Evolutionary conservation across 2,329 filamentous ascomycete genomes (phyloP).

Genomic region (Achaetomium macrosporum): DNA sequence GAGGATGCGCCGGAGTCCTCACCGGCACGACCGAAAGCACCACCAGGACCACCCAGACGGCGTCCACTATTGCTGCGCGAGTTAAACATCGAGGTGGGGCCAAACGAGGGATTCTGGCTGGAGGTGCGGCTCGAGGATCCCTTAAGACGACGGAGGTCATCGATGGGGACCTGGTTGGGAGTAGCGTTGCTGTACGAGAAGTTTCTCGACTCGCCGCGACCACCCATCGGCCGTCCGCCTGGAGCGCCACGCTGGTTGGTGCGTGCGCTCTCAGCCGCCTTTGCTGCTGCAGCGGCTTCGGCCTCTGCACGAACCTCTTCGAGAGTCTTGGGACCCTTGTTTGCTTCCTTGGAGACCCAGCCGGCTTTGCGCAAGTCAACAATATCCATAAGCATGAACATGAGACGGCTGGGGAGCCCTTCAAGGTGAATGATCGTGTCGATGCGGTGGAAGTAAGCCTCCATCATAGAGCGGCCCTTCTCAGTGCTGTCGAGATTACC

Average conservation of each 20-base stretch:
- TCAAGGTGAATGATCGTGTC: conserved; percentile 72
- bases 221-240: conserved; percentile 57
- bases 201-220: conserved; percentile 81
- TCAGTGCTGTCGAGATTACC: conserved; percentile 76
- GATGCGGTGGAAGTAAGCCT: conserved; percentile 89
- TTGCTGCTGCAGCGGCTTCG: conserved; percentile 71
- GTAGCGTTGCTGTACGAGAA: conserved; percentile 72
- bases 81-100: conserved; percentile 79
- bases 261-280: conserved; percentile 65
- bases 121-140: conserved; percentile 52
- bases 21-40: conserved; percentile 63
- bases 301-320: conserved; percentile 80
- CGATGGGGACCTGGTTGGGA: conserved; percentile 83
- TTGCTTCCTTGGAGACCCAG: conserved; percentile 82
- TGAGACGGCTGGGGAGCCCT: conserved; percentile 77
- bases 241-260: conserved; percentile 59
- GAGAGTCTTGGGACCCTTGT: conserved; percentile 96
- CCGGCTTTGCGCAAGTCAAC: conserved; percentile 70
- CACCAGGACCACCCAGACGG: conserved; percentile 64
- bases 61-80: conserved; percentile 89
- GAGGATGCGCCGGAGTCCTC: conserved; percentile 87
- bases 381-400: conserved; percentile 96
- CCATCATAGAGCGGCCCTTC: conserved; percentile 81
- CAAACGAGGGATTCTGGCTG: conserved; percentile 62
- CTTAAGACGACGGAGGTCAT: conserved; percentile 83